Conservation (phyloP, 2,329 filamentous ascomycete species). For the Neonectria hederae region DNA sequence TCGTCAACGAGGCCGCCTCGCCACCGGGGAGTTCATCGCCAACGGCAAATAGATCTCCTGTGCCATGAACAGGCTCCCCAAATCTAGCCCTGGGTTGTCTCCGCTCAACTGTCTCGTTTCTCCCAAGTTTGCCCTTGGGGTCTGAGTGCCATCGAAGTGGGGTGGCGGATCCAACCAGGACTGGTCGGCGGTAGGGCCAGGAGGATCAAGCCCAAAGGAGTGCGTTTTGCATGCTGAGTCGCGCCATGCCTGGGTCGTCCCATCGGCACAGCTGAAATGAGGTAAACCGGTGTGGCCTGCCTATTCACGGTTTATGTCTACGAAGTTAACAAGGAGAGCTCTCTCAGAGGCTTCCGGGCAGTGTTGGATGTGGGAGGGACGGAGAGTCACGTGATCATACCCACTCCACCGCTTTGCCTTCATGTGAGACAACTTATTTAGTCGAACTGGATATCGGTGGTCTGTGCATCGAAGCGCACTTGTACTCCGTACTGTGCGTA, state of each 20-base stretch:
- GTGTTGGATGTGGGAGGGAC: no score
- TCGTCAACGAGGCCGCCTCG: slow-evolving; percentile 5
- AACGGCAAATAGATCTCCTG: background rate
- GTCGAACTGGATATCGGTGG: no score
- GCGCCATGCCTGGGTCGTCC: slow-evolving; percentile 16
- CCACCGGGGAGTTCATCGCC: slow-evolving; percentile 21
- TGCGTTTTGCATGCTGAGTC: slow-evolving; percentile 9
- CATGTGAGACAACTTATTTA: background rate
- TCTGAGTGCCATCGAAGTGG: slow-evolving; percentile 10
- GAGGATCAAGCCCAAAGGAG: slow-evolving; percentile 15
- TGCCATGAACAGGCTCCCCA: slow-evolving; percentile 1
- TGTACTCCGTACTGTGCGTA: background rate
- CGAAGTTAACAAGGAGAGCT: background rate
- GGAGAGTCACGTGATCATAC: background rate
- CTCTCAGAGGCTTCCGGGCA: background rate
- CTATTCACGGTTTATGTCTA: slow-evolving; percentile 12
- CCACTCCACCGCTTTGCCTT: background rate
- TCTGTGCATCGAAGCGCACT: background rate
- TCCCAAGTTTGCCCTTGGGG: slow-evolving; percentile 9
- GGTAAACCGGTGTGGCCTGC: slow-evolving; percentile 7
- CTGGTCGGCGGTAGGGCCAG: background rate
- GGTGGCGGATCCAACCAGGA: slow-evolving; percentile 2
- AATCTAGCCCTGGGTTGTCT: slow-evolving; percentile 5
- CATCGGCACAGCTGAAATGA: slow-evolving; percentile 6
- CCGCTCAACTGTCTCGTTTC: slow-evolving; percentile 7